A percentile compares a stretch with the other conserved stretches of the same genome.
Conservation (phyloP, 2,329 filamentous ascomycete species). For the Arthrobotrys iridis region DNA sequence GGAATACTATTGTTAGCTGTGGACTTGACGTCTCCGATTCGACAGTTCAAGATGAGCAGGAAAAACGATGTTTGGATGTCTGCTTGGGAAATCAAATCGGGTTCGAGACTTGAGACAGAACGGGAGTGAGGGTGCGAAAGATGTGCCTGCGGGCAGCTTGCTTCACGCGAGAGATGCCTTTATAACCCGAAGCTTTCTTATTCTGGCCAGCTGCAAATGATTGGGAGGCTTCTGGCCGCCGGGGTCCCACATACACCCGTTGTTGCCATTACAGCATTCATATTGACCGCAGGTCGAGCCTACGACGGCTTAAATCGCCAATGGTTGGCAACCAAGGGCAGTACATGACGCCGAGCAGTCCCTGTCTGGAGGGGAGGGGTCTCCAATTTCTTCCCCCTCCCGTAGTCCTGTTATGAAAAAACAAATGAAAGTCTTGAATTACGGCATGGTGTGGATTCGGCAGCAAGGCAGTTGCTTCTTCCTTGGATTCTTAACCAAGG, state of each 20-base stretch:
- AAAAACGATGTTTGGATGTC: not conserved
- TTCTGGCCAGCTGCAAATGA: not conserved
- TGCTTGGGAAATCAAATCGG: not conserved
- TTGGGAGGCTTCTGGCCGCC: conserved; percentile 29
- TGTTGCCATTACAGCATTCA: conserved; percentile 23
- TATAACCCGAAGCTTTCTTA: conserved; percentile 29
- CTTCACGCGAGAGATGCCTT: conserved; percentile 21
- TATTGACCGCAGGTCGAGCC: conserved; percentile 6
- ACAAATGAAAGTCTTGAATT: conserved; percentile 14
- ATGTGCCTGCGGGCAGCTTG: not conserved
- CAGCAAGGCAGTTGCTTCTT: conserved; percentile 24
- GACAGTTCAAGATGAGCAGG: conserved; percentile 15
- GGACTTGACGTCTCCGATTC: conserved; percentile 18
- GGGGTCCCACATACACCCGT: not conserved
- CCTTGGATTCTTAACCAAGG: conserved; percentile 30
- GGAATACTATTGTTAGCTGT: not conserved
- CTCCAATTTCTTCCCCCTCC: conserved; percentile 5
- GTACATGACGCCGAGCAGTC: conserved; percentile 20
- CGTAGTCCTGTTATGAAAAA: conserved; percentile 8
- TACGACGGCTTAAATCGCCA: conserved; percentile 3
- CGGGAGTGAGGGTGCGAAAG: conserved; percentile 9
- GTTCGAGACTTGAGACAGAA: conserved; percentile 33
- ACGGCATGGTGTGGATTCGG: conserved; percentile 25
- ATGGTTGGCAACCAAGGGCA: conserved; percentile 2
- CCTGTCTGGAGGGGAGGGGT: conserved; percentile 13